These are phyloP conservation scores for Cyberlindnera subsufficiens DNA, from an alignment of 805 yeast species.

Conservation along the genomic window DNA sequence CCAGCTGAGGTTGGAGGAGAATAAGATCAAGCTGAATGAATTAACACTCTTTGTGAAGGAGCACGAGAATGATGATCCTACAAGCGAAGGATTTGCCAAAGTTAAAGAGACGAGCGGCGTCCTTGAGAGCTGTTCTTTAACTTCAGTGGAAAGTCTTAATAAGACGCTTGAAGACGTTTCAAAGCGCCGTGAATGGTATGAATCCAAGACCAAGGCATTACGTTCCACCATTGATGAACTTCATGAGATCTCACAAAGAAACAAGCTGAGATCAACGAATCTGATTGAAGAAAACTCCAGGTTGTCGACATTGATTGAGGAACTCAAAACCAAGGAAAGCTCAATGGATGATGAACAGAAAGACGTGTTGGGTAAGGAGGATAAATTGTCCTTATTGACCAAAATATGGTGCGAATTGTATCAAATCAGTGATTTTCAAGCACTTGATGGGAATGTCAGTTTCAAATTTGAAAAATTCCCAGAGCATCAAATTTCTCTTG, in stretches of 20 bases:
- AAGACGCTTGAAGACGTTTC: not conserved
- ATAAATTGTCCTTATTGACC: slow-evolving; percentile 7
- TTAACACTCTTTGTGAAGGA: not conserved
- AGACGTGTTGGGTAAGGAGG: slow-evolving; percentile 8
- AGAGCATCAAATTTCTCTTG: not conserved
- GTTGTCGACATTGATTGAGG: slow-evolving; percentile 4
- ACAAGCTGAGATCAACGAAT: slow-evolving; percentile 1
- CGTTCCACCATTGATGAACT: not conserved
- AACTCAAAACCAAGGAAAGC: slow-evolving; percentile 4
- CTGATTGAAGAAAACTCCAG: slow-evolving; percentile 3
- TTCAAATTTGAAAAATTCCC: slow-evolving; percentile 3
- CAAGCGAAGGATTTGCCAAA: not conserved
- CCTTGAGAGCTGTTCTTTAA: not conserved
- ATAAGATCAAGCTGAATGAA: slow-evolving; percentile 10
- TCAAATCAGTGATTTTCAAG: slow-evolving; percentile 4
- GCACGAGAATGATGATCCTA: not conserved
- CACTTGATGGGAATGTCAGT: slow-evolving; percentile 1
- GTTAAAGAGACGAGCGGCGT: not conserved
- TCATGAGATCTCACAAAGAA: not conserved
- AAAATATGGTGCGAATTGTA: slow-evolving; percentile 9
- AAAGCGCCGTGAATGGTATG: not conserved
- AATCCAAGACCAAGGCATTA: not conserved
- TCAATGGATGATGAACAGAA: slow-evolving; percentile 2
- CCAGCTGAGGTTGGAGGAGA: slow-evolving; percentile 23
- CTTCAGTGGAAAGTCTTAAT: not conserved